Base-by-base conservation (phyloP, 371 early-diverging fungal genomes). In the Dinochytrium kinnereticum region DNA sequence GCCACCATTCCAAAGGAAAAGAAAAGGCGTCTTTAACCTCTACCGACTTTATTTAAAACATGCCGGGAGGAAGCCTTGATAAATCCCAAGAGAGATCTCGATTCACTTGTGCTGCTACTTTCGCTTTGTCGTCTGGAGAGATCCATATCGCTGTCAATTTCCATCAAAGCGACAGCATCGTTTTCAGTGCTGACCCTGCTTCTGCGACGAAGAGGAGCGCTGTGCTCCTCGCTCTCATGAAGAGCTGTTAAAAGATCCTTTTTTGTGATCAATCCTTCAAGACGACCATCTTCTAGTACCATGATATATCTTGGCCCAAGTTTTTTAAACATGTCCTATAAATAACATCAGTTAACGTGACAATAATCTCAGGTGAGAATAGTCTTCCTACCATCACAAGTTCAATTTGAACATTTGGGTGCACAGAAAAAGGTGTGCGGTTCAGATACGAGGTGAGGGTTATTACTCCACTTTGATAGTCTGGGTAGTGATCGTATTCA, bases 321-420 rank as follows among this genome's bases (percentile, higher is more conserved):
- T 71, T 85, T 85, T 64, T 82, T 83, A 71, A 85, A 85, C 53
- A 85, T 53, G 53, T 85, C 86, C 80, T 79, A 49, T 7, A n/a
- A n/a, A n/a, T n/a, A n/a, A n/a, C n/a, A n/a, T n/a, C n/a, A n/a
- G n/a, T n/a, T n/a, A n/a, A n/a, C n/a, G n/a, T n/a, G n/a, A 51
- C 13, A 30, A 1, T 3, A 31, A 21, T 36, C 1, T 15, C 53
- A 24, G 49, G 24, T 57, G 34, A 44, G 19, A 26, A 66, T n/a
- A 15, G 21, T 19, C 36, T 17, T 75, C 75, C 67, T 67, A 79
- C 80, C 68, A 81, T 74, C 17, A 82, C 82, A 40, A 71, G 51
- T 57, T 82, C 82, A 31, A 81, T 36, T 21, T 81, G 72, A 17
- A 79, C 78, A 24, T 72, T 71, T 1, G 82, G 82, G 34, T 82